Base-by-base conservation (phyloP, 108 stramenopile genomes). In the Aurantiochytrium sp. region DNA sequence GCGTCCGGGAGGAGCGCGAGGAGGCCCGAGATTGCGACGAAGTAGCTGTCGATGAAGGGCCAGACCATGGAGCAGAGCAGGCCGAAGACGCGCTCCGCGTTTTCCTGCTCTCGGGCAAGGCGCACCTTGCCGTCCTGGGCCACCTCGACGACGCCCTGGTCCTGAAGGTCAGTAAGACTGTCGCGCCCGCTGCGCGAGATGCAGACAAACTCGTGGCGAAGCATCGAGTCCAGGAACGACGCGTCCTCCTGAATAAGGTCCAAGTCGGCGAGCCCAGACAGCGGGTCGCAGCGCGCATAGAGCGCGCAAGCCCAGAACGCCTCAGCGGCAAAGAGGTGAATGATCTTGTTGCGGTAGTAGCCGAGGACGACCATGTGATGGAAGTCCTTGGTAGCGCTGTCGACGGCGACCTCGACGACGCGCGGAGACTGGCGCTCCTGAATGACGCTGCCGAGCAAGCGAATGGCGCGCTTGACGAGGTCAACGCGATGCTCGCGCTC, bases 291-390 rank as follows among this genome's bases (percentile, higher is more conserved):
- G 12, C 45, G 73, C 39, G 73, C 73, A 2, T 81, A 81, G 45
- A 81, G 36, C 24, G 42, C 73, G 2, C 73, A 81, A 30, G 73
- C 73, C 73, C 73, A 81, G 32, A 81, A 48, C 21, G 42, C 73
- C 30, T 81, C 73, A 41, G 42, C n/a, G 2, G 39, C 73, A 1
- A 81, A 81, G 6, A 81, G 30, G 24, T 81, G 73, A 2, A 81
- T 81, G 3, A 81, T 81, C 45, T 81, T 81, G 73, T 81, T 81
- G 39, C 73, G 39, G 30, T 81, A 81, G 30, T 81, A 81, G 45
- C 73, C 73, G 24, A 81, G 45, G 2, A 81, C n/a, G 8, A 81
- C 73, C 73, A 81, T 81, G 12, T 81, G 21, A 42, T 81, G 73
- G 32, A 27, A 81, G 42, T 81, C 73, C 30, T 81, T 81, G 2